A percentile compares a stretch with the other conserved stretches of the same genome.
These are phyloP conservation scores for Nidularia pulvinata DNA, from an alignment of 768 basidiomycete genomes.

Conservation along the genomic window DNA sequence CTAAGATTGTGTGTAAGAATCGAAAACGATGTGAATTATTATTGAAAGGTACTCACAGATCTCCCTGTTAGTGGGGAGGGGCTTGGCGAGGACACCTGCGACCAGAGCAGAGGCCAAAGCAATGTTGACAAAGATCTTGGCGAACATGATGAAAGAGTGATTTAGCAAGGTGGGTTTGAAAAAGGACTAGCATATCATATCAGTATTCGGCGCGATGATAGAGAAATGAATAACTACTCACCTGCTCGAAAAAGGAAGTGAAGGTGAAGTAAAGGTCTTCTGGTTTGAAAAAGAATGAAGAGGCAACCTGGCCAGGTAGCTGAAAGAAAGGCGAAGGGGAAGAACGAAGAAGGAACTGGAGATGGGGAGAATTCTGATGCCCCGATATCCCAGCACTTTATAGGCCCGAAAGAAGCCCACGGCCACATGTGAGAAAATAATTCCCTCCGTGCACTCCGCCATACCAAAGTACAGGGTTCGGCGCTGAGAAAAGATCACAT, in stretches of 20 bases:
- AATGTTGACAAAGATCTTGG: slow-evolving; percentile 25
- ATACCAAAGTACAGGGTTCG: neutral
- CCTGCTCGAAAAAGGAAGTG: slow-evolving; percentile 16
- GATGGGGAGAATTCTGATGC: neutral
- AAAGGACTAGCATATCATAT: slow-evolving; percentile 11
- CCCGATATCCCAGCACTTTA: too few relatives aligned
- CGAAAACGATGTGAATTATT: too few relatives aligned
- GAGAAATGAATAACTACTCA: slow-evolving; percentile 2
- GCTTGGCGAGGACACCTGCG: slow-evolving; percentile 21
- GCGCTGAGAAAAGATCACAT: neutral
- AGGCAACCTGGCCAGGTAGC: slow-evolving; percentile 32
- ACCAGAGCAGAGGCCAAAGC: slow-evolving; percentile 23
- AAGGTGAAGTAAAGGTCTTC: slow-evolving; percentile 21
- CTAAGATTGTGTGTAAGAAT: neutral
- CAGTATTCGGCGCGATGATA: neutral
- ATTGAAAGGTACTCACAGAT: slow-evolving; percentile 3
- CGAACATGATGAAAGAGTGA: slow-evolving; percentile 29
- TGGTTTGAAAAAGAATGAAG: slow-evolving; percentile 20
- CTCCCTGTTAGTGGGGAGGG: slow-evolving; percentile 14
- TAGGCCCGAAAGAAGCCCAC: too few relatives aligned
- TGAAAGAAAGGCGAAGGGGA: slow-evolving; percentile 18
- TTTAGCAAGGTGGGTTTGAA: slow-evolving; percentile 8
- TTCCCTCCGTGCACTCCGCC: neutral
- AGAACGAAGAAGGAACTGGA: slow-evolving; percentile 21
- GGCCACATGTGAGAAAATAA: slow-evolving; percentile 3